Percentiles rank a stretch among this genome's conserved stretches.
These are phyloP conservation scores for Flueggea neowawraea DNA, from an alignment of 441 rosid species.

Conservation along the genomic window DNA sequence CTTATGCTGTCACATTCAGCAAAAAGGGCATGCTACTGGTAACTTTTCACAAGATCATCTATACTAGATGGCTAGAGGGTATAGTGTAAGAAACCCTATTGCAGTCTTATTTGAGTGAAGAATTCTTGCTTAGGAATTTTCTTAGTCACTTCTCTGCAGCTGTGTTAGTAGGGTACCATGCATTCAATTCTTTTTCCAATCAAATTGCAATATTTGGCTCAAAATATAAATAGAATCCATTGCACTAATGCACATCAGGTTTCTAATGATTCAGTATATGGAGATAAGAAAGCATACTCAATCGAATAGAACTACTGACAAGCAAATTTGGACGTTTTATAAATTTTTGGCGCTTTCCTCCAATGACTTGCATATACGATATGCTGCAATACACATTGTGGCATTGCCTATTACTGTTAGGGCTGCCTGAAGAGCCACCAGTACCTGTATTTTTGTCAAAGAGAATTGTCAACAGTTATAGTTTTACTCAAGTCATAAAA, in stretches of 20 bases:
- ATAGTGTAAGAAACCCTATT: conserved; percentile 30
- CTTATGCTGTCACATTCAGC: conserved; percentile 30
- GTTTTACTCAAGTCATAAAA: not conserved
- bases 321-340: conserved; percentile 17
- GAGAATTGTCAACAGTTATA: not conserved
- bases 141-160: too few relatives aligned
- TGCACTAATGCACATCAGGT: conserved; percentile 1
- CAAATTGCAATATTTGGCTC: conserved; percentile 17
- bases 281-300: not conserved
- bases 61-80: conserved; percentile 15
- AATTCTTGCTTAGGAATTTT: too few relatives aligned
- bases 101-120: conserved; percentile 18
- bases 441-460: conserved; percentile 33
- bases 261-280: too few relatives aligned
- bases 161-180: too few relatives aligned
- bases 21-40: not conserved
- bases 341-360: conserved; percentile 41
- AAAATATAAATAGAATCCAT: not conserved
- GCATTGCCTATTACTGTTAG: conserved; percentile 74
- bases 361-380: conserved; percentile 51
- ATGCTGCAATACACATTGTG: conserved; percentile 84
- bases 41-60: conserved; percentile 24
- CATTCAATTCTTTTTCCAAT: conserved; percentile 20
- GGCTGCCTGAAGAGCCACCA: conserved; percentile 88
- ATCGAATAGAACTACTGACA: not conserved